Conservation (phyloP, 2,329 filamentous ascomycete genomes). For the Fusarium xyrophilum region DNA sequence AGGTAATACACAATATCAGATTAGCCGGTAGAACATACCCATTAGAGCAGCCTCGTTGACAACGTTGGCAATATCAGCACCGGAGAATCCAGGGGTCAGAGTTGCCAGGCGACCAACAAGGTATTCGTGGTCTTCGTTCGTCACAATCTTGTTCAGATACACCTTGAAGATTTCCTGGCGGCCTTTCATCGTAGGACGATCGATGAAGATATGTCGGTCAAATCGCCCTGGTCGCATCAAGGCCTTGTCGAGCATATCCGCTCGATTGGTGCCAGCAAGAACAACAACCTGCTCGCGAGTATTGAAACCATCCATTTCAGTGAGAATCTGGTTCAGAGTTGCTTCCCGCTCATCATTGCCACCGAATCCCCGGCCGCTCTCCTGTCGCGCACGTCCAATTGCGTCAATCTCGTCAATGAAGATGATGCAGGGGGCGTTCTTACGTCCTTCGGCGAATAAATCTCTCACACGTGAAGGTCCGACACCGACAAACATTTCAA, state of each 20-base stretch:
- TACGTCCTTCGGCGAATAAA: constrained; percentile 90
- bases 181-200: constrained; percentile 94
- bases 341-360: constrained; percentile 97
- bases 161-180: constrained; percentile 96
- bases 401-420: constrained; percentile 99
- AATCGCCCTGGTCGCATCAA: constrained; percentile 97
- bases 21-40: constrained; percentile 64
- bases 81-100: constrained; percentile 93
- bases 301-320: constrained; percentile 99
- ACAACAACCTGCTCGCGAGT: constrained; percentile 96
- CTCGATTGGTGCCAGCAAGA: constrained; percentile 93
- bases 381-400: constrained; percentile 88
- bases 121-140: constrained; percentile 85
- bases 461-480: constrained; percentile 95
- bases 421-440: constrained; percentile 97
- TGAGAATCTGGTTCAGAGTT: constrained; percentile 97
- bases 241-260: constrained; percentile 93
- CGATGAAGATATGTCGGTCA: constrained; percentile 94
- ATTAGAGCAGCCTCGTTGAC: constrained; percentile 97
- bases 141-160: constrained; percentile 93
- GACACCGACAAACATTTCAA: constrained; percentile 99
- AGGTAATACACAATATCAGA: constrained; percentile 44
- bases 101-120: constrained; percentile 88
- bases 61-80: constrained; percentile 97
- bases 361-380: constrained; percentile 73